A percentile compares a stretch with the other conserved stretches of the same genome.
Evolutionary conservation across 148 eudicot genomes (phyloP).

Genomic region (Linanthus parryae): DNA sequence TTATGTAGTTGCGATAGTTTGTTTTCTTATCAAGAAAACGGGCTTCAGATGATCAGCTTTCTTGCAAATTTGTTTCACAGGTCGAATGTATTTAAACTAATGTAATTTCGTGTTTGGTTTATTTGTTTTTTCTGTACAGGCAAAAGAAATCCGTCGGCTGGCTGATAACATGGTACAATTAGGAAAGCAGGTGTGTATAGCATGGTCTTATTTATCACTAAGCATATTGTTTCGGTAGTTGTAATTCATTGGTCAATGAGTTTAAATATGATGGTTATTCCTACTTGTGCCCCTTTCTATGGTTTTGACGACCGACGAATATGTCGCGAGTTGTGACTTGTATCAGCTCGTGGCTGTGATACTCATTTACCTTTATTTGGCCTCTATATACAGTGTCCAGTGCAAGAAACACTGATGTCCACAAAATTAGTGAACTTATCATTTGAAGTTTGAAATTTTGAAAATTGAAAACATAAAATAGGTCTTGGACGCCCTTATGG

Average conservation of each 20-base stretch:
- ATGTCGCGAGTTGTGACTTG: too few species aligned
- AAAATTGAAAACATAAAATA: too few species aligned
- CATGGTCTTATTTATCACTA: background rate
- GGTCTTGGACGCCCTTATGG: too few species aligned
- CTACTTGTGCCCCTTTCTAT: too few species aligned
- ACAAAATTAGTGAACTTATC: too few species aligned
- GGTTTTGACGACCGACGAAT: too few species aligned
- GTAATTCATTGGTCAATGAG: background rate
- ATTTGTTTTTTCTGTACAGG: constrained; percentile 28
- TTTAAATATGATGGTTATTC: background rate
- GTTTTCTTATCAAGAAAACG: background rate
- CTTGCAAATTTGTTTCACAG: background rate
- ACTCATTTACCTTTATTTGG: constrained; percentile 4
- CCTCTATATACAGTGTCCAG: background rate
- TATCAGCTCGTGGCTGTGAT: too few species aligned
- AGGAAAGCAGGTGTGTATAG: constrained; percentile 73
- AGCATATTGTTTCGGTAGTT: background rate
- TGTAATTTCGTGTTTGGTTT: background rate
- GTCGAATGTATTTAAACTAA: background rate
- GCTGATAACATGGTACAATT: constrained; percentile 96
- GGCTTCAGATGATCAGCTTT: background rate
- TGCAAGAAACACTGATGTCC: too few species aligned
- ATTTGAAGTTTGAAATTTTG: too few species aligned
- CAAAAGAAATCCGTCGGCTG: constrained; percentile 89
- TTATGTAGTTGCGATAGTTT: background rate